phyloP scores from a whole-genome alignment of 2,329 filamentous ascomycete genomes.

The Phialocephala sp. region DNA sequence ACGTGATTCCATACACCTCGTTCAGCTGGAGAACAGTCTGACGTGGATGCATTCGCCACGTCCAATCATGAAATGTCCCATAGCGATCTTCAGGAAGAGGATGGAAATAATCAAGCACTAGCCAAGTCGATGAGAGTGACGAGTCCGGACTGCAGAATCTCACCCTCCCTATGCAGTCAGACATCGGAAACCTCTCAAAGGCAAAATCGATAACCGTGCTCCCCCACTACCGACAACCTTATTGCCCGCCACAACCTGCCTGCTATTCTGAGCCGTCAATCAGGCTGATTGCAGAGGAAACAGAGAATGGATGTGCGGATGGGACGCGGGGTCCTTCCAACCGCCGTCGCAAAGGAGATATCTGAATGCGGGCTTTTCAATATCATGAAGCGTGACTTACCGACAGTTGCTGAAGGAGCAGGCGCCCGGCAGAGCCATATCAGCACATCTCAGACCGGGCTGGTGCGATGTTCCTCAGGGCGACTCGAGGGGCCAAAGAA shows the following conservation, averaged over 20 bases:
- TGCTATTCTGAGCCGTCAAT: background rate
- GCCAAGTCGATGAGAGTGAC: background rate
- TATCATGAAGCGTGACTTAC: slow-evolving; percentile 15
- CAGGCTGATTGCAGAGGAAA: background rate
- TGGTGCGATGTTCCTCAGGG: background rate
- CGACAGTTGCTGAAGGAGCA: slow-evolving; percentile 15
- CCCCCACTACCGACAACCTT: slow-evolving; percentile 8
- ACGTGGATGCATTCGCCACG: background rate
- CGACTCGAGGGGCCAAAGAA: slow-evolving; percentile 13
- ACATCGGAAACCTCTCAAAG: slow-evolving; percentile 9
- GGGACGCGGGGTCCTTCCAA: background rate
- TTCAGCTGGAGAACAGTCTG: background rate
- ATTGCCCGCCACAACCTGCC: slow-evolving; percentile 3
- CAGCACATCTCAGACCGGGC: slow-evolving; percentile 3
- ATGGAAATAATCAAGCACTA: slow-evolving; percentile 13
- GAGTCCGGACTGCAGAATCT: background rate
- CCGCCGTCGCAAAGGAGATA: slow-evolving; percentile 11
- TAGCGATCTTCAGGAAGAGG: slow-evolving; percentile 6
- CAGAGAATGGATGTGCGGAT: background rate
- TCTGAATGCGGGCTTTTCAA: background rate
- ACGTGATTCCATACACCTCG: background rate
- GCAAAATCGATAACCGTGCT: background rate
- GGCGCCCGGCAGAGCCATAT: slow-evolving; percentile 17
- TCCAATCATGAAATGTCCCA: background rate
- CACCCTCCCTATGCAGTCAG: slow-evolving; percentile 12